phyloP scores from a whole-genome alignment of 208 protist species.

The Leishmania tropica region DNA sequence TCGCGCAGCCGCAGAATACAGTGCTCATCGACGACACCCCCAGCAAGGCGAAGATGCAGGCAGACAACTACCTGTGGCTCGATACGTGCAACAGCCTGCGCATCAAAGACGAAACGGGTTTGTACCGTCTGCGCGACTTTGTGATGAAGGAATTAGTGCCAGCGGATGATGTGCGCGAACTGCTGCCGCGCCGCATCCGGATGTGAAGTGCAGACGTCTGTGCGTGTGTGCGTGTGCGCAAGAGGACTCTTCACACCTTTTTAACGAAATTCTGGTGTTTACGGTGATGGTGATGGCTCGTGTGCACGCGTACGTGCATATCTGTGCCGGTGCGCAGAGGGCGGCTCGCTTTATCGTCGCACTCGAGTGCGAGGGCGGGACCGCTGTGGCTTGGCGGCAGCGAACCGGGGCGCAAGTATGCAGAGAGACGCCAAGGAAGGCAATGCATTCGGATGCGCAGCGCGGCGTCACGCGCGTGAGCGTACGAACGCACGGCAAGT shows the following conservation, averaged over 20 bases:
- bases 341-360: no score
- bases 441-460: neutral
- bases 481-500: neutral
- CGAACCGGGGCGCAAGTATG: neutral
- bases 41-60: constrained; percentile 79
- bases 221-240: neutral
- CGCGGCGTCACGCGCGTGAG: neutral
- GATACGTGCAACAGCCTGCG: constrained; percentile 62
- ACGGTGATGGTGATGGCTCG: no score
- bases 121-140: constrained; percentile 67
- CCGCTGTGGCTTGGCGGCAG: no score
- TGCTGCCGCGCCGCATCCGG: constrained; percentile 76
- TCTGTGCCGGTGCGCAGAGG: neutral
- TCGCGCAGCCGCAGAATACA: constrained; percentile 74
- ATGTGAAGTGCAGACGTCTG: neutral
- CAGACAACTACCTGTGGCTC: constrained; percentile 86
- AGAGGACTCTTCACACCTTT: neutral
- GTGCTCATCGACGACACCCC: constrained; percentile 89
- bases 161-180: constrained; percentile 72
- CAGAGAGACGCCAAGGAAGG: neutral
- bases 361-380: no score
- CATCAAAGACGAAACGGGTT: constrained; percentile 49
- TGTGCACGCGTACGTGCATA: no score
- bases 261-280: neutral
- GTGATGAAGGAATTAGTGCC: constrained; percentile 62